phyloP scores from a whole-genome alignment of 192 early-diverging fungal species.

The Phlyctochytrium arcticum region DNA sequence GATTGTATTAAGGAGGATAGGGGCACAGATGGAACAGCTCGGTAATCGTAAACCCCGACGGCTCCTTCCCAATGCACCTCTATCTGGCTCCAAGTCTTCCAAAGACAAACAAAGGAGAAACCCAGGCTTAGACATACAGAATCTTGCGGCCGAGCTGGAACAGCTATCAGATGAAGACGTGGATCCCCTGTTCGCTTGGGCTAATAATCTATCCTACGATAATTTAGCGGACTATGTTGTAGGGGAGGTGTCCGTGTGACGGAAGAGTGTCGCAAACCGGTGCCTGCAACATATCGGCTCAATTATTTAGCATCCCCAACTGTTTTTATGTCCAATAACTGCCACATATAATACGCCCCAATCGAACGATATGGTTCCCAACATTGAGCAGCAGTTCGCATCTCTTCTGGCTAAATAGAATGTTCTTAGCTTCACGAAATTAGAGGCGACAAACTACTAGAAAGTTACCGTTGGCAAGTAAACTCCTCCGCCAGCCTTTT shows the following conservation, averaged over 20 bases:
- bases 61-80: too few relatives aligned
- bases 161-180: constrained; percentile 41
- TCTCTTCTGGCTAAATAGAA: constrained; percentile 33
- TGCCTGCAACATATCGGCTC: not conserved
- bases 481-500: constrained; percentile 25
- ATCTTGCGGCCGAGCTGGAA: not conserved
- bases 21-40: too few relatives aligned
- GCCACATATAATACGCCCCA: constrained; percentile 68
- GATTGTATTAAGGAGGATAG: too few relatives aligned
- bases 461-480: constrained; percentile 24
- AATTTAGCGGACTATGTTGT: constrained; percentile 40
- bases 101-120: too few relatives aligned
- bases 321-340: constrained; percentile 15
- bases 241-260: not conserved
- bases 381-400: constrained; percentile 46
- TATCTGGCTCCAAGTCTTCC: too few relatives aligned
- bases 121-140: too few relatives aligned
- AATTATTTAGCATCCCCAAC: constrained; percentile 1
- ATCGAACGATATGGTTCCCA: constrained; percentile 67
- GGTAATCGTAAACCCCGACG: too few relatives aligned
- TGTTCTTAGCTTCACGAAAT: not conserved
- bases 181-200: constrained; percentile 42
- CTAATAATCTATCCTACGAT: constrained; percentile 28
- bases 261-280: not conserved
- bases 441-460: not conserved